Evolutionary conservation across 441 rosid species (phyloP), one percentile per base, ranked within the genome.

Genomic region (Pelargonium cotyledonis): DNA sequence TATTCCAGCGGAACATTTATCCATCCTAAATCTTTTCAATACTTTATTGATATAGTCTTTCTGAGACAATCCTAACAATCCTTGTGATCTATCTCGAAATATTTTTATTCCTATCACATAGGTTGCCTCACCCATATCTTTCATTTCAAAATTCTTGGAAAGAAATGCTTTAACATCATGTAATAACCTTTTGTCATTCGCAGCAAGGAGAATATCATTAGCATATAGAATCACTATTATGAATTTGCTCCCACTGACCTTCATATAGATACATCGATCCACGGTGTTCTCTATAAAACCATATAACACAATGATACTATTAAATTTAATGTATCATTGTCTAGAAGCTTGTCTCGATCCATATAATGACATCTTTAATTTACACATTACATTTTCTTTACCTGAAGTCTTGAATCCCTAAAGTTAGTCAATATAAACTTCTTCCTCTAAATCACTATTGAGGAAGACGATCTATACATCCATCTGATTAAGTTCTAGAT

Each of bases 231-330:
- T 12, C 2, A 23, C 14, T 12, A 55, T 0, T 6, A 58, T 58
- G 18, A 51, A 68, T 47, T 68, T 18, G 14, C 65, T 68, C 53
- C 35, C 71, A 57, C 15, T 58, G 11, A 16, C 9, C 43, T 68
- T 68, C 2, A 5, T 26, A 12, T 58, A 58, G 1, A 68, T 35
- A 7, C 65, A 68, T 11, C 21, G 29, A 58, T 68, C 65, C 57
- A 68, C n/a, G 26, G 8, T 55, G 8, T 53, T 68, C 12, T 12
- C 65, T 12, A 4, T 1, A 1, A 53, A 65, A 11, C 44, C 65
- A 19, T 35, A 71, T 12, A 41, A 2, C 10, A 26, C 3, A 14
- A 69, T 43, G 12, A 44, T 19, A 57, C 18, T 51, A 16, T 38
- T 26, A 14, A 14, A 60, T 69, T 41, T 10, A 60, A 40, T n/a